phyloP scores from a whole-genome alignment of 2,329 filamentous ascomycete genomes.

The Paraphaeosphaeria minitans region DNA sequence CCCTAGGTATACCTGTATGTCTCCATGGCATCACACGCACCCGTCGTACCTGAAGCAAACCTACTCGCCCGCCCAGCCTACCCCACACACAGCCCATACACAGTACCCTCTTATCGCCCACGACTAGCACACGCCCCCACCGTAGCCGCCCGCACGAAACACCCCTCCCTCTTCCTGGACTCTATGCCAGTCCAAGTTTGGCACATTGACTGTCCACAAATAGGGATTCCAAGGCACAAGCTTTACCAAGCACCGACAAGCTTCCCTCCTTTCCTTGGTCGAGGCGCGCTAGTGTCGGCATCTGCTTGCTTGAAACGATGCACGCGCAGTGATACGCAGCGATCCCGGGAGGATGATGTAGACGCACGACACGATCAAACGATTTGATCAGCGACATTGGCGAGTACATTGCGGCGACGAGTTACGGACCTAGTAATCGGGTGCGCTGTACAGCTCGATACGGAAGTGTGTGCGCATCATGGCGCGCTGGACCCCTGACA shows the following conservation, averaged over 20 bases:
- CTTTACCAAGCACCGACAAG: slow-evolving; percentile 14
- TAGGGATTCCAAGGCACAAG: neutral
- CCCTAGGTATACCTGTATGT: neutral
- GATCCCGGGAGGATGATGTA: neutral
- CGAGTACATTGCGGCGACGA: neutral
- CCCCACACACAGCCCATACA: neutral
- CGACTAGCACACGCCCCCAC: neutral
- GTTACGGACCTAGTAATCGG: neutral
- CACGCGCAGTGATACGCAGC: neutral
- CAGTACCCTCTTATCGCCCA: neutral
- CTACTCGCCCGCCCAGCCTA: slow-evolving; percentile 1
- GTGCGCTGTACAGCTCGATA: no score
- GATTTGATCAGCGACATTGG: neutral
- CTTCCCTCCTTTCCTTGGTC: slow-evolving; percentile 8
- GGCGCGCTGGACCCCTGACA: neutral
- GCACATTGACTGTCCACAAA: neutral
- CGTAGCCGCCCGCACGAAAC: neutral
- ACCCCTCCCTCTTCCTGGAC: neutral
- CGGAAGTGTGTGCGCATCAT: neutral
- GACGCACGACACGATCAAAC: neutral
- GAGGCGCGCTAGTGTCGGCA: slow-evolving; percentile 1
- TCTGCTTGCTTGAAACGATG: slow-evolving; percentile 3
- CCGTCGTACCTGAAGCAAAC: neutral
- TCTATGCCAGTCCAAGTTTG: neutral
- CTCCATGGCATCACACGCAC: neutral